These are phyloP conservation scores for Ustilago sp. DNA, from an alignment of 1,284 basidiomycete species.

Conservation along the genomic window DNA sequence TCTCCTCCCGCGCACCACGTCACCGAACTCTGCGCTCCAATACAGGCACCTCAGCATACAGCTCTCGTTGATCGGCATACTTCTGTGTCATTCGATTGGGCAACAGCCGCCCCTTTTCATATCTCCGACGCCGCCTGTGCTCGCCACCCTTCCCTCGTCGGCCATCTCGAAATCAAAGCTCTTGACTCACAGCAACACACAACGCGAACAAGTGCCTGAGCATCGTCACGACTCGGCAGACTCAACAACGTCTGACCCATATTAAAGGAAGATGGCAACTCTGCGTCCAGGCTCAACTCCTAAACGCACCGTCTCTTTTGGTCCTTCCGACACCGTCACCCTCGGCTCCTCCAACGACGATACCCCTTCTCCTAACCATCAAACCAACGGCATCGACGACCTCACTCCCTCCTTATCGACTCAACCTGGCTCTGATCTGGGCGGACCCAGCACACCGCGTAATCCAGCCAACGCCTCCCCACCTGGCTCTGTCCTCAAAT, in stretches of 20 bases:
- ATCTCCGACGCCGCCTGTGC: slow-evolving; percentile 1
- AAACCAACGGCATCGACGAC: slow-evolving; percentile 18
- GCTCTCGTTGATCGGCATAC: background rate
- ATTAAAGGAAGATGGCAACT: slow-evolving; percentile 27
- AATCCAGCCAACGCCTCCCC: slow-evolving; percentile 20
- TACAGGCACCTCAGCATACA: background rate
- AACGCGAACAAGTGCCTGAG: background rate
- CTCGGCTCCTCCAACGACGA: slow-evolving; percentile 14
- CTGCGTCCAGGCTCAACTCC: slow-evolving; percentile 45
- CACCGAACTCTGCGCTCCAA: background rate
- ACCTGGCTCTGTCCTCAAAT: slow-evolving; percentile 54
- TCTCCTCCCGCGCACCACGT: background rate
- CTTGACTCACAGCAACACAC: background rate
- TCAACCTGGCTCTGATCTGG: slow-evolving; percentile 3
- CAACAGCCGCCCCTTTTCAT: slow-evolving; percentile 1
- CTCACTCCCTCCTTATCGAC: slow-evolving; percentile 6
- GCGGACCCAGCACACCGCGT: slow-evolving; percentile 30
- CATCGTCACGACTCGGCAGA: background rate
- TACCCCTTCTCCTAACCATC: background rate
- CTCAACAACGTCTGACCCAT: background rate
- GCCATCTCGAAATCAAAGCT: background rate
- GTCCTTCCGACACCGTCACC: slow-evolving; percentile 48
- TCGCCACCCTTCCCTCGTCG: background rate
- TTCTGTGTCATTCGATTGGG: background rate
- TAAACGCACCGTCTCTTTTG: slow-evolving; percentile 56